Conservation (phyloP, 169 alveolate genomes). For the Plasmodium fragile region DNA sequence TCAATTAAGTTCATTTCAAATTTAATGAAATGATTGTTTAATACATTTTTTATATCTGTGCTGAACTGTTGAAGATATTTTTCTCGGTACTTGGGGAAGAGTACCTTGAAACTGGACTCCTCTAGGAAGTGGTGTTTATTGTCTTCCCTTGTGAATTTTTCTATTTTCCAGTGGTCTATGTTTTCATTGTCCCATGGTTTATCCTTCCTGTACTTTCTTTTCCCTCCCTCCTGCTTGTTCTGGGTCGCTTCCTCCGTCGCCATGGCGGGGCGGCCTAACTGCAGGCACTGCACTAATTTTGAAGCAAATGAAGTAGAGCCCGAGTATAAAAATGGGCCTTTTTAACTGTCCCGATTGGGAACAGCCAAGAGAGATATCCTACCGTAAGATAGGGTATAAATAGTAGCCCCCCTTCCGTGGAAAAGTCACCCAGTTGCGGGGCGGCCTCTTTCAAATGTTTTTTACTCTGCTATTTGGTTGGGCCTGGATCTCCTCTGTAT, state of each 20-base stretch:
- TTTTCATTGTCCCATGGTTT: constrained; percentile 99
- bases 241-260: not conserved
- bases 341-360: not conserved
- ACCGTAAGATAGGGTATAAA: no score
- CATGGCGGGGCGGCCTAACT: not conserved
- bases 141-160: constrained; percentile 87
- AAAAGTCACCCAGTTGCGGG: not conserved
- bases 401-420: not conserved
- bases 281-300: not conserved
- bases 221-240: constrained; percentile 32
- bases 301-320: not conserved
- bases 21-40: constrained; percentile 90
- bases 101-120: constrained; percentile 97
- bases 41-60: constrained; percentile 94
- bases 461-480: not conserved
- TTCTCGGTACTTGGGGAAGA: constrained; percentile 99
- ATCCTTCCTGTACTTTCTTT: constrained; percentile 95
- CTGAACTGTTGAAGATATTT: constrained; percentile 97
- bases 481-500: not conserved
- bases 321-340: not conserved
- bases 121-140: constrained; percentile 92
- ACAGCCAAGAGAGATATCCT: no score
- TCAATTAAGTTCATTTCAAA: constrained; percentile 97
- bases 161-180: constrained; percentile 98
- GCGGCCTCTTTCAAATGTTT: not conserved